A percentile compares a stretch with the other conserved stretches of the same genome.
These are phyloP conservation scores for Colletotrichum sp. DNA, from an alignment of 2,329 filamentous ascomycete genomes.

Conservation along the genomic window DNA sequence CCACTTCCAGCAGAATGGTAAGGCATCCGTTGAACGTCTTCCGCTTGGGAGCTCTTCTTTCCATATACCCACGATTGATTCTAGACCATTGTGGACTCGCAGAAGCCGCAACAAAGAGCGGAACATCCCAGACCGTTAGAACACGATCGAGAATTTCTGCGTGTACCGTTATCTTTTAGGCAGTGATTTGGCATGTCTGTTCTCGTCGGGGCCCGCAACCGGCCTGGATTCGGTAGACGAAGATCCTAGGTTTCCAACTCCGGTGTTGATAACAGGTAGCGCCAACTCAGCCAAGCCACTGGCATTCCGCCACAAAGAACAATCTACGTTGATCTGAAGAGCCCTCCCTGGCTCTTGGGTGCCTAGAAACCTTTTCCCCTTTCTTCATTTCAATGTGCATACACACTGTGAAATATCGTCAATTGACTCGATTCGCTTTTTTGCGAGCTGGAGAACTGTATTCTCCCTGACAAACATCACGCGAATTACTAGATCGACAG, in stretches of 20 bases:
- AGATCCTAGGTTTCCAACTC: not conserved
- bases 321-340: too few species aligned
- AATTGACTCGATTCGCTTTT: too few species aligned
- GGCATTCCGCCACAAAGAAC: not conserved
- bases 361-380: too few species aligned
- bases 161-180: not conserved
- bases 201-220: not conserved
- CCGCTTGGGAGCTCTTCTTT: not conserved
- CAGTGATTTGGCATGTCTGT: not conserved
- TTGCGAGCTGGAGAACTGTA: too few species aligned
- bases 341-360: too few species aligned
- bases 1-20: not conserved
- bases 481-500: too few species aligned
- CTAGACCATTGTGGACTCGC: not conserved
- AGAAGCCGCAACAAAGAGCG: not conserved
- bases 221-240: not conserved
- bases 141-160: not conserved
- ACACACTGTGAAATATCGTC: too few species aligned
- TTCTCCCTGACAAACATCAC: too few species aligned
- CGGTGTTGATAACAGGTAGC: not conserved
- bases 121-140: not conserved
- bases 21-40: not conserved
- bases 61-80: too few species aligned
- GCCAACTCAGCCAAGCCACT: not conserved
- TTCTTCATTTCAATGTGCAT: too few species aligned